Conservation (phyloP, 2,329 filamentous ascomycete genomes). For the Fusarium guadeloupense region DNA sequence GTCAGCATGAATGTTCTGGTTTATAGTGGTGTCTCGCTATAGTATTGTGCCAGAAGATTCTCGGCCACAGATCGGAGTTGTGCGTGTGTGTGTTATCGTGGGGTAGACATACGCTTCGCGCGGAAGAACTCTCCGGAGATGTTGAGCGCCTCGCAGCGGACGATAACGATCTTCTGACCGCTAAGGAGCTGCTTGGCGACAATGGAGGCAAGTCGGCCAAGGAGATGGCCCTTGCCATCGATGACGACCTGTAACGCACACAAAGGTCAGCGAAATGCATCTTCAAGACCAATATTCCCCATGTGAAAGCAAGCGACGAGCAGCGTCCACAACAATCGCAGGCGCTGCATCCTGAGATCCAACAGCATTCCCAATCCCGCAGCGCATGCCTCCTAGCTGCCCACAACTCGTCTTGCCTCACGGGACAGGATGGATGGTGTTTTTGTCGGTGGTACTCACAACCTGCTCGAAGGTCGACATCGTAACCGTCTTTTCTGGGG, state of each 20-base stretch:
- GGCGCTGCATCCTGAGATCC: slow-evolving; percentile 24
- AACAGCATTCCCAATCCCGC: slow-evolving; percentile 28
- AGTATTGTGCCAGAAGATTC: slow-evolving; percentile 28
- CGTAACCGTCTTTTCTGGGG: slow-evolving; percentile 53
- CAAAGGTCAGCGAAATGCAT: slow-evolving; percentile 38
- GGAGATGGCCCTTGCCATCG: slow-evolving; percentile 99
- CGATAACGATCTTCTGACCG: slow-evolving; percentile 99
- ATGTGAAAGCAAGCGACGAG: slow-evolving; percentile 24
- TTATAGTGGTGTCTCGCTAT: slow-evolving; percentile 10
- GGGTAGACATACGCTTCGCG: slow-evolving; percentile 89
- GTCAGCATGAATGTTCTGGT: slow-evolving; percentile 55
- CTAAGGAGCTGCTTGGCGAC: slow-evolving; percentile 99
- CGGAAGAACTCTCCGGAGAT: slow-evolving; percentile 99
- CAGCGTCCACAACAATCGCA: slow-evolving; percentile 19
- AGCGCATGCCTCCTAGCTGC: slow-evolving; percentile 23
- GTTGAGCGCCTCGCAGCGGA: slow-evolving; percentile 99
- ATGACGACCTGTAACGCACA: slow-evolving; percentile 80
- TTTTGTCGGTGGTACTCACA: slow-evolving; percentile 62
- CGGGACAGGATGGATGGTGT: slow-evolving; percentile 23
- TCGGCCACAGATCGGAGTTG: slow-evolving; percentile 30
- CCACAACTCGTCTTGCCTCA: slow-evolving; percentile 34
- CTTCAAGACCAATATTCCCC: slow-evolving; percentile 33
- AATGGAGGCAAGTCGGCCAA: slow-evolving; percentile 97
- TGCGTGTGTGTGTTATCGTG: slow-evolving; percentile 16
- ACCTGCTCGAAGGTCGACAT: slow-evolving; percentile 77